These are phyloP conservation scores for Colletotrichum neosansevieriae DNA, from an alignment of 2,329 filamentous ascomycete genomes.

Conservation along the genomic window DNA sequence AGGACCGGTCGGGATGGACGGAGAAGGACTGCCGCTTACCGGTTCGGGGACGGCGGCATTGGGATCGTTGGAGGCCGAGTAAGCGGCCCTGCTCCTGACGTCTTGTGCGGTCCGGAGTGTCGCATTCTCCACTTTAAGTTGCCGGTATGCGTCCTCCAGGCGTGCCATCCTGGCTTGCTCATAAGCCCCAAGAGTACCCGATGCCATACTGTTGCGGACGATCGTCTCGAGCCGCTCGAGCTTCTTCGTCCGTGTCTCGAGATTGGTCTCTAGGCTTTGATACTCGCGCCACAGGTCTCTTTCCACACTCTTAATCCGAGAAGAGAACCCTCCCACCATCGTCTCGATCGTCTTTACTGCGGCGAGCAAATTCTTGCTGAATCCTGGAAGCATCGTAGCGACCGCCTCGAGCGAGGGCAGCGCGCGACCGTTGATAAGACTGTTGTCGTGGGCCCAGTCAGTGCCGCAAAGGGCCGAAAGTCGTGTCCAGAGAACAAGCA, in stretches of 20 bases:
- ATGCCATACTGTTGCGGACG: conserved; percentile 73
- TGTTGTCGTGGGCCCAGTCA: conserved; percentile 93
- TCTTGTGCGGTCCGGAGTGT: conserved; percentile 76
- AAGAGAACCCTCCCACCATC: conserved; percentile 81
- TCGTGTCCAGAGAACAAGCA: conserved; percentile 91
- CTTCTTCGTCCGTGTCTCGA: conserved; percentile 84
- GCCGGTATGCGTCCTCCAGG: conserved; percentile 71
- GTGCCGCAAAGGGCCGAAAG: conserved; percentile 87
- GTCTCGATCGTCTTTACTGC: conserved; percentile 90
- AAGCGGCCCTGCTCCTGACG: conserved; percentile 64
- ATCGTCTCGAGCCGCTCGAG: conserved; percentile 88
- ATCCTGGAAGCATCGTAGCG: conserved; percentile 85
- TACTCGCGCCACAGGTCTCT: conserved; percentile 93
- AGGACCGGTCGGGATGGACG: conserved; percentile 66
- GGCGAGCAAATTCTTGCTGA: conserved; percentile 88
- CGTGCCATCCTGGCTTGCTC: conserved; percentile 62
- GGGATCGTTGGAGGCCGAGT: conserved; percentile 54
- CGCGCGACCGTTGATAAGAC: conserved; percentile 86
- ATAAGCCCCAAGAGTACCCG: conserved; percentile 58
- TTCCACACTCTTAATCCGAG: conserved; percentile 86
- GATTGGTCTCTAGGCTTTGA: conserved; percentile 82
- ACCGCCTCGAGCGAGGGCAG: conserved; percentile 89
- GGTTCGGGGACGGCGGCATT: conserved; percentile 50
- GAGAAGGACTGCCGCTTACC: conserved; percentile 62
- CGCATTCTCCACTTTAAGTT: conserved; percentile 74